Evolutionary conservation across 768 basidiomycete species (phyloP).

Genomic region (Termitomyces sp.): DNA sequence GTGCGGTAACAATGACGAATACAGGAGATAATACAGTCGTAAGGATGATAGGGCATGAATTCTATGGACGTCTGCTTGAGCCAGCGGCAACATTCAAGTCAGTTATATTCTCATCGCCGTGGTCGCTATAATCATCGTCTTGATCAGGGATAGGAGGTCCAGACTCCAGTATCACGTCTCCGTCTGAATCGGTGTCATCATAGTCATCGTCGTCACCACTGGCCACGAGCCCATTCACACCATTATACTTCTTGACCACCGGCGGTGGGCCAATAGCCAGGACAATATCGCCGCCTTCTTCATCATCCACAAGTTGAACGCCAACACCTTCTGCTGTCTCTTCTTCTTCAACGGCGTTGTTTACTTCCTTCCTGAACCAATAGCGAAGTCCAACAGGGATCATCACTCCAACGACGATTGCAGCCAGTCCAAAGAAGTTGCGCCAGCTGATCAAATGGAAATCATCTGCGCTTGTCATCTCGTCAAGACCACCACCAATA

Average conservation of each 20-base stretch:
- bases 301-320: constrained; percentile 17
- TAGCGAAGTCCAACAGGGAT: constrained; percentile 88
- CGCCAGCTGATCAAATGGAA: constrained; percentile 91
- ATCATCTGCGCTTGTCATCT: constrained; percentile 92
- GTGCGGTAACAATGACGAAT: background rate
- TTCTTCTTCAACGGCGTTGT: constrained; percentile 31
- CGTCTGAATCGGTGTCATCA: constrained; percentile 47
- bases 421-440: constrained; percentile 82
- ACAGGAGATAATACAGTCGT: background rate
- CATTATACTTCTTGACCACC: constrained; percentile 35
- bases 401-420: constrained; percentile 87
- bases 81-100: constrained; percentile 14
- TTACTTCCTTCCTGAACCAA: constrained; percentile 67
- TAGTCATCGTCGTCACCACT: constrained; percentile 32
- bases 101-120: constrained; percentile 7
- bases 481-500: constrained; percentile 88
- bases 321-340: constrained; percentile 20
- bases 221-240: constrained; percentile 21
- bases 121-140: constrained; percentile 9
- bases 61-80: constrained; percentile 10
- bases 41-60: background rate
- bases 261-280: constrained; percentile 52
- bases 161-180: constrained; percentile 70
- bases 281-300: constrained; percentile 37
- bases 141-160: constrained; percentile 46